phyloP scores from a whole-genome alignment of 2,329 filamentous ascomycete genomes.

The Drechslera avenae region DNA sequence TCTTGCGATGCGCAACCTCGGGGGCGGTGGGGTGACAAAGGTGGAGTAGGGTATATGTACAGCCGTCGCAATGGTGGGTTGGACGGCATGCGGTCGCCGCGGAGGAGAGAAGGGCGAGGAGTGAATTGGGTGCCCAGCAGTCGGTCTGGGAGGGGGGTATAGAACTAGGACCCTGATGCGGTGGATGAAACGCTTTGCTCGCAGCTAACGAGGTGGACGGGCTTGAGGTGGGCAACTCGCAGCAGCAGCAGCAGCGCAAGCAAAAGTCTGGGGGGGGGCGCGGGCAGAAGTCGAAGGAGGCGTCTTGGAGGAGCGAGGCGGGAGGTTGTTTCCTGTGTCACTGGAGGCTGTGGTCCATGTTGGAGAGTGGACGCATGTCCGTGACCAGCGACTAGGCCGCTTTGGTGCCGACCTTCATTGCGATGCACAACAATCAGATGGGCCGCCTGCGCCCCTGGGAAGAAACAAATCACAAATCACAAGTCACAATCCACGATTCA shows the following conservation, averaged over 20 bases:
- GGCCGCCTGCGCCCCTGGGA: neutral
- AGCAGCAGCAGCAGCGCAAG: slow-evolving; percentile 13
- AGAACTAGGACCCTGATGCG: slow-evolving; percentile 28
- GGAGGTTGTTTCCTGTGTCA: slow-evolving; percentile 8
- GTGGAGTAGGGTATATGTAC: slow-evolving; percentile 16
- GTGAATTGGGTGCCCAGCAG: slow-evolving; percentile 8
- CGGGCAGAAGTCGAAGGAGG: slow-evolving; percentile 5
- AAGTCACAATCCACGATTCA: too few species aligned
- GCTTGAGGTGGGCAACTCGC: slow-evolving; percentile 2
- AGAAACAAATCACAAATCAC: too few species aligned
- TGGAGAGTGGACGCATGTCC: slow-evolving; percentile 13
- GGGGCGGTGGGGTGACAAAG: slow-evolving; percentile 14
- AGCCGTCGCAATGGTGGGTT: slow-evolving; percentile 12
- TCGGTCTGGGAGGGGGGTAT: slow-evolving; percentile 17
- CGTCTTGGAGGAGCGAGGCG: neutral
- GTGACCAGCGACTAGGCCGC: slow-evolving; percentile 7
- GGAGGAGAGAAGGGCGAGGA: slow-evolving; percentile 6
- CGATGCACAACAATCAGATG: slow-evolving; percentile 7
- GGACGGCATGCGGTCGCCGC: slow-evolving; percentile 20
- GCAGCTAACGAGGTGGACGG: slow-evolving; percentile 14
- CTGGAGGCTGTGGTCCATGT: slow-evolving; percentile 15
- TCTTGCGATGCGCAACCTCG: slow-evolving; percentile 10
- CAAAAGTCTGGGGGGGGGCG: neutral
- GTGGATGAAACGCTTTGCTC: slow-evolving; percentile 35
- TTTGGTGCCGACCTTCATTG: slow-evolving; percentile 11